These are phyloP conservation scores for Amanita muscaria DNA, from an alignment of 768 basidiomycete species.

Conservation along the genomic window DNA sequence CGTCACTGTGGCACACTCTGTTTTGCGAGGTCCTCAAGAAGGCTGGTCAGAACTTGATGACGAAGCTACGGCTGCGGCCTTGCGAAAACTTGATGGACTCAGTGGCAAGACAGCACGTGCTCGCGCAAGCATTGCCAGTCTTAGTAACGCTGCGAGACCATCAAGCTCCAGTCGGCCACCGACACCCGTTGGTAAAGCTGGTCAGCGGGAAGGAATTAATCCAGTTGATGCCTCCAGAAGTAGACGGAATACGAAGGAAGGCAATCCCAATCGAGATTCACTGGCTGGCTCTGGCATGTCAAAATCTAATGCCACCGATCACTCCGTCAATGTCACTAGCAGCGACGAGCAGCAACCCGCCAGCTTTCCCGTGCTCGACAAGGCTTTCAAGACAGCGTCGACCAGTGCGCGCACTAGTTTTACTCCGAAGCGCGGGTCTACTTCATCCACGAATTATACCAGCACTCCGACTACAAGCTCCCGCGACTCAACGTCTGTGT, in stretches of 20 bases:
- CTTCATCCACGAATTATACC: slow-evolving; percentile 81
- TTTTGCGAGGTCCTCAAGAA: slow-evolving; percentile 81
- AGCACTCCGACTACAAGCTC: slow-evolving; percentile 75
- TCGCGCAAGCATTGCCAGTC: slow-evolving; percentile 67
- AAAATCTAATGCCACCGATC: slow-evolving; percentile 32
- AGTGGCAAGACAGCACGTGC: slow-evolving; percentile 68
- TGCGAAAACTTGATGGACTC: slow-evolving; percentile 89
- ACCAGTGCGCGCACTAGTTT: slow-evolving; percentile 60
- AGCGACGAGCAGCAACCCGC: slow-evolving; percentile 46
- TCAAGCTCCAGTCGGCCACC: slow-evolving; percentile 61
- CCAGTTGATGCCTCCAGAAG: slow-evolving; percentile 30
- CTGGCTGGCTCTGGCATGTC: slow-evolving; percentile 26
- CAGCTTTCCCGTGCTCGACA: slow-evolving; percentile 41
- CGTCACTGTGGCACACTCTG: slow-evolving; percentile 67
- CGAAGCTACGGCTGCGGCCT: slow-evolving; percentile 80
- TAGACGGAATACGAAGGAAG: slow-evolving; percentile 22
- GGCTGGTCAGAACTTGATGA: slow-evolving; percentile 87
- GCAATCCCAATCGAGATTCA: slow-evolving; percentile 28
- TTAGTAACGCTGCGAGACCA: slow-evolving; percentile 60
- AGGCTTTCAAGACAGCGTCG: slow-evolving; percentile 59
- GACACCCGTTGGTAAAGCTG: slow-evolving; percentile 59
- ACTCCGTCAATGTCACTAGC: slow-evolving; percentile 36
- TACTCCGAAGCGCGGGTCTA: slow-evolving; percentile 81
- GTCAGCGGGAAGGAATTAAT: slow-evolving; percentile 72
- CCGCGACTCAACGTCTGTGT: slow-evolving; percentile 79